Evolutionary conservation across 2,329 filamentous ascomycete species (phyloP), one percentile per base, ranked within the genome.

Genomic region (Diplodia corticola): DNA sequence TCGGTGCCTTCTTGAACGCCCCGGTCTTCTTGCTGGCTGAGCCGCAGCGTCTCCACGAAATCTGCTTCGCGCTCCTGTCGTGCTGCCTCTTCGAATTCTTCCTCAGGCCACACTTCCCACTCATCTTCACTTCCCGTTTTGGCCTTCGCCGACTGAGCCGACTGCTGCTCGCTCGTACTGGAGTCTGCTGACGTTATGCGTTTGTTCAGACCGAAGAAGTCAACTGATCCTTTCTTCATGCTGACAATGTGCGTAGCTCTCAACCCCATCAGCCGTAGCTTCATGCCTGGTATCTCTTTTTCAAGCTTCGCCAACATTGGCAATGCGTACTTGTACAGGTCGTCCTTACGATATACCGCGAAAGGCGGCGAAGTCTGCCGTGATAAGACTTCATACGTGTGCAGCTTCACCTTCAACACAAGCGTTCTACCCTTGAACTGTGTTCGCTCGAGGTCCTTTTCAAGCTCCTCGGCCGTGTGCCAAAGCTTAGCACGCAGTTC

Each of bases 361-460:
- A 89, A 90, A 0, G 91, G 89, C 2, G 89, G 85, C 3, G 91
- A 86, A 5, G 87, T 85, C 75, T 99, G 95, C 35, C 95, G 85
- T 0, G 93, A 96, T 61, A 92, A 85, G 22, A 97, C 91, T 76
- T 98, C 93, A 72, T 94, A 99, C 0, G 93, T 97, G 75, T 97
- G 92, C 7, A 98, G 81, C 76, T 99, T 99, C 69, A 97, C 85
- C 77, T 99, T 99, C 40, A 99, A 81, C 24, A 92, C 92, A 1
- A 99, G 80, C 0, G 94, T 98, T n/a, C 92, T 87, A 0, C 94
- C 94, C 77, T 94, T 97, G 78, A 91, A 92, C 69, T 91, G 86
- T 1, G 91, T 92, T 28, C 88, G 86, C 67, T 85, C 84, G 80
- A 98, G 83, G 72, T 98, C 94, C 70, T 91, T 90, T 74, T 97